These are phyloP conservation scores for Pseudocercospora crystallina DNA, from an alignment of 2,329 filamentous ascomycete genomes.

Conservation along the genomic window DNA sequence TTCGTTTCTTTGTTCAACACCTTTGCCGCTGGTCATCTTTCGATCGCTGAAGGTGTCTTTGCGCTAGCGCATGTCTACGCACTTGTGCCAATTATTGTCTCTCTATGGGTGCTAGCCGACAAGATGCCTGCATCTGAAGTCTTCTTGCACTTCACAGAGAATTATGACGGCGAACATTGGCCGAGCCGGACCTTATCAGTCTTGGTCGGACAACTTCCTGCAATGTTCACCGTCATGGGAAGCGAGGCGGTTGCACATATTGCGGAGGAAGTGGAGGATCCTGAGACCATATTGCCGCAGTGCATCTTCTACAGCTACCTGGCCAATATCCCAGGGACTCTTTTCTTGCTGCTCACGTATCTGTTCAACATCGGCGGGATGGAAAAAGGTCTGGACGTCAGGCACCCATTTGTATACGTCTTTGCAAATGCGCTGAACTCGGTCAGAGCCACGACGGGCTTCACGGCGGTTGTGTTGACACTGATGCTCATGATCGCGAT, in stretches of 20 bases:
- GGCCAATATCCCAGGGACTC: constrained; percentile 32
- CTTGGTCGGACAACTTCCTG: constrained; percentile 40
- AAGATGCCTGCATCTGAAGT: constrained; percentile 21
- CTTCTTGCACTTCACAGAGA: constrained; percentile 39
- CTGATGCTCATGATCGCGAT: constrained; percentile 41
- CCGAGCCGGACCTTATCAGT: constrained; percentile 36
- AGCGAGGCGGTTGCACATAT: constrained; percentile 44
- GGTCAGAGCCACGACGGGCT: constrained; percentile 28
- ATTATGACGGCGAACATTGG: constrained; percentile 38
- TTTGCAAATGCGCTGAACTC: constrained; percentile 35
- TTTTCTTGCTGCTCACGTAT: constrained; percentile 35
- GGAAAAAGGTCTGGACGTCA: constrained; percentile 26
- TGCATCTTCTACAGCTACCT: constrained; percentile 44
- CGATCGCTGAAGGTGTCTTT: constrained; percentile 33
- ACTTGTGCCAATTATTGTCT: constrained; percentile 34
- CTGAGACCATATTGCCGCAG: constrained; percentile 41
- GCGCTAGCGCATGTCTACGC: constrained; percentile 35
- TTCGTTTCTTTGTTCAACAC: constrained; percentile 31
- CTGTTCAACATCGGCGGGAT: constrained; percentile 38
- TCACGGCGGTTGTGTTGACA: constrained; percentile 34
- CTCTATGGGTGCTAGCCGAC: constrained; percentile 29
- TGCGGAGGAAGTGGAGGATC: constrained; percentile 46
- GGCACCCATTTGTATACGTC: constrained; percentile 36
- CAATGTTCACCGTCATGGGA: constrained; percentile 29
- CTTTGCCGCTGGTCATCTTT: constrained; percentile 30